Percentiles rank a stretch among this genome's conserved stretches.
Evolutionary conservation across 495 filamentous ascomycete species (phyloP).

Genomic region (Tuber borchii): DNA sequence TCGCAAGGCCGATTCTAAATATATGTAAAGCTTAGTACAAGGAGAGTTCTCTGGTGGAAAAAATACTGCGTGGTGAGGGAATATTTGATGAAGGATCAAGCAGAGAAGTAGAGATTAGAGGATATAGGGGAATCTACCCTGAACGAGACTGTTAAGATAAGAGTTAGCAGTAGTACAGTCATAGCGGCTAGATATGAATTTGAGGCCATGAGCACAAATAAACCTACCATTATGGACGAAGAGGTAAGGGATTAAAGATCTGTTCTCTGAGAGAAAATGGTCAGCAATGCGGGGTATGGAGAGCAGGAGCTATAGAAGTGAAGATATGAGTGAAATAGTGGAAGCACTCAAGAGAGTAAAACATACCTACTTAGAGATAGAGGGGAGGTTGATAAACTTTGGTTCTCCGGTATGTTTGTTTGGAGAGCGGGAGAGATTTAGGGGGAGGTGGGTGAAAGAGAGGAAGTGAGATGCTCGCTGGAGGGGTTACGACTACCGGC

Average conservation of each 20-base stretch:
- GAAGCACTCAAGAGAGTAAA: background rate
- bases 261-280: constrained; percentile 11
- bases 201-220: background rate
- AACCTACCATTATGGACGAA: constrained; percentile 13
- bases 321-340: background rate
- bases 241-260: constrained; percentile 9
- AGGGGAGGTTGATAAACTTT: background rate
- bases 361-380: background rate
- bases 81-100: background rate
- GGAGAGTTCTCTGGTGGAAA: background rate
- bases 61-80: background rate
- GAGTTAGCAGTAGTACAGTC: constrained; percentile 1
- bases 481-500: constrained; percentile 27
- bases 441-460: constrained; percentile 16
- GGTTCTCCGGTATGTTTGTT: background rate
- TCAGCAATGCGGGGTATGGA: constrained; percentile 31
- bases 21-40: background rate
- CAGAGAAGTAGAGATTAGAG: background rate
- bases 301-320: background rate
- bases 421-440: constrained; percentile 11
- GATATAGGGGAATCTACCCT: constrained; percentile 37
- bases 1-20: constrained; percentile 65
- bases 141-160: constrained; percentile 39
- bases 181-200: background rate
- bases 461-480: constrained; percentile 26